These are phyloP conservation scores for Saccharomycopsis sp. DNA, from an alignment of 805 yeast species.

Conservation along the genomic window DNA sequence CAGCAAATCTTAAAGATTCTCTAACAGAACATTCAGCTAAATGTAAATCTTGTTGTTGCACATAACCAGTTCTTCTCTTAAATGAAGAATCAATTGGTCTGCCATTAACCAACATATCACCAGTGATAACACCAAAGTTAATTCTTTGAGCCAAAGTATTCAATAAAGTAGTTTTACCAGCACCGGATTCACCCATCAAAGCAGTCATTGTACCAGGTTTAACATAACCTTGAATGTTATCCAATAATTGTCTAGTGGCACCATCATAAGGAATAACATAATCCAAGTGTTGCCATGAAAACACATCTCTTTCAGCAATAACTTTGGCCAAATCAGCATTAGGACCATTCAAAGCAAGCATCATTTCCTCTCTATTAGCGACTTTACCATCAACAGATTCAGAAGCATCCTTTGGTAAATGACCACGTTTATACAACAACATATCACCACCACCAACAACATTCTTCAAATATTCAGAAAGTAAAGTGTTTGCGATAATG, in stretches of 20 bases:
- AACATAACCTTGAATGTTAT: slow-evolving; percentile 48
- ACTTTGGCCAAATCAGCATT: too few relatives aligned
- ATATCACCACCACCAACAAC: slow-evolving; percentile 35
- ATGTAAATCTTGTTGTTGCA: slow-evolving; percentile 55
- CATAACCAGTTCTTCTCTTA: slow-evolving; percentile 50
- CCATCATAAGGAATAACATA: slow-evolving; percentile 44
- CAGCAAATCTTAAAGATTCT: slow-evolving; percentile 47
- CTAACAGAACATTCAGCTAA: slow-evolving; percentile 44
- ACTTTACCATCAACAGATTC: background rate
- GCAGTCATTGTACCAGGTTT: slow-evolving; percentile 59
- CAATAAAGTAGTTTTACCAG: slow-evolving; percentile 52
- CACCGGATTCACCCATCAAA: slow-evolving; percentile 59
- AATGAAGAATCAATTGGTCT: slow-evolving; percentile 40
- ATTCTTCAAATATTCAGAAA: slow-evolving; percentile 33
- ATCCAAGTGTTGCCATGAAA: slow-evolving; percentile 52
- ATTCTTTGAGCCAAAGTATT: slow-evolving; percentile 48
- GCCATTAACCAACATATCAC: slow-evolving; percentile 54
- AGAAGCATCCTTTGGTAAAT: slow-evolving; percentile 30
- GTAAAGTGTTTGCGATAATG: slow-evolving; percentile 29
- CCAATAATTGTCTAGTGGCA: slow-evolving; percentile 28
- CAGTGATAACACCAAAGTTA: slow-evolving; percentile 50
- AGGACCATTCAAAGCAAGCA: slow-evolving; percentile 27
- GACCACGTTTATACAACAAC: slow-evolving; percentile 36
- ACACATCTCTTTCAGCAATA: slow-evolving; percentile 39
- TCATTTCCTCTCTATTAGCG: slow-evolving; percentile 22